Evolutionary conservation across 331 rosid species (phyloP), one percentile per base, ranked within the genome.

Genomic region (Pyracantha coccinea): DNA sequence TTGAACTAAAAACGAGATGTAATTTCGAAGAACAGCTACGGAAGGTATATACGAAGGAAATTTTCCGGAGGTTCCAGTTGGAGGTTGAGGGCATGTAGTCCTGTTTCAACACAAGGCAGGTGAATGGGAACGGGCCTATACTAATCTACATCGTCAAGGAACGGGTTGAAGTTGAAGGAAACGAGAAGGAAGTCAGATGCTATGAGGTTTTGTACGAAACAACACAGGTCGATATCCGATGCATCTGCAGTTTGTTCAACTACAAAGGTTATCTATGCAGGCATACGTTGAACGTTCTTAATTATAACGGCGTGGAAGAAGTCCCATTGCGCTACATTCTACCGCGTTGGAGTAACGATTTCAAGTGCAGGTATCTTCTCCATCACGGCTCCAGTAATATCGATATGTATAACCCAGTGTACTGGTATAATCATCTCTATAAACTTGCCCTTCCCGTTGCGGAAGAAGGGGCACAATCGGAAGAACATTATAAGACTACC

Each of bases 181-280:
- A 41, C 5, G 88, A 84, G 79, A 85, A 85, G 86, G 90, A 81
- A 75, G 77, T 87, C 9, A 85, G 63, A 80, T 79, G 62, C 79
- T 82, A 69, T 66, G 94, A 89, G 78, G 94, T 89, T 29, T 68
- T 89, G 78, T 91, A 78, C 3, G 88, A 87, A 80, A 86, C 89
- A n/a, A 86, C 85, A 7, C 84, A 78, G 75, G 75, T 81, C 73
- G 91, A 87, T 55, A 84, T 89, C 53, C 83, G 92, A 45, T 91
- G 97, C 85, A 89, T 87, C 57, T 89, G 97, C 91, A 86, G 92
- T 72, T 85, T 89, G 87, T 85, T 91, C 87, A 86, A 79, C 78
- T 87, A 83, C 86, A 87, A 85, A 80, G 92, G 97, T 21, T 87
- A 87, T 77, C 83, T 91, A 38, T 89, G 97, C 78, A 85, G 92